Percentiles rank a stretch among this genome's conserved stretches.
Conservation (phyloP, 2,329 filamentous ascomycete genomes). For the Phialemonium atrogriseum region DNA sequence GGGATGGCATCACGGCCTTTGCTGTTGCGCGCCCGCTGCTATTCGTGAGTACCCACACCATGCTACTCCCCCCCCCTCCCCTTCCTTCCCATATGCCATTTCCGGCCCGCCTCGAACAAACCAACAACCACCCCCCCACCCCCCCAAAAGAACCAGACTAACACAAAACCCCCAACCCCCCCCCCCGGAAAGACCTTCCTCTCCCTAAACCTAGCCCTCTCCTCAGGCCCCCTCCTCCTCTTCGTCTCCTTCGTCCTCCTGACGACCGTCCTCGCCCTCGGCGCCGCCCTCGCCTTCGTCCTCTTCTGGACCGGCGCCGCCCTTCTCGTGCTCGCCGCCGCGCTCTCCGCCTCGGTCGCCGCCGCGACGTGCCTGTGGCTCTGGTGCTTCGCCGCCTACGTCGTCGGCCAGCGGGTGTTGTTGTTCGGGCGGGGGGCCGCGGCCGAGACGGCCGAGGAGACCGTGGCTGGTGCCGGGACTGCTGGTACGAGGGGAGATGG, state of each 20-base stretch:
- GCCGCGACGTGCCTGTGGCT: slow-evolving; percentile 58
- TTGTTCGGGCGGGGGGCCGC: slow-evolving; percentile 9
- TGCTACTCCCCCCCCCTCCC: neutral
- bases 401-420: slow-evolving; percentile 39
- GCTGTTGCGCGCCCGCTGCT: slow-evolving; percentile 59
- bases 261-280: slow-evolving; percentile 53
- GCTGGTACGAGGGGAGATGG: neutral
- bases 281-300: slow-evolving; percentile 55
- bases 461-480: too few relatives aligned
- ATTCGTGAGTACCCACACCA: slow-evolving; percentile 42
- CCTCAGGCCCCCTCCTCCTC: slow-evolving; percentile 57
- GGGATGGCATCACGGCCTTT: slow-evolving; percentile 45
- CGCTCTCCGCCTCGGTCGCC: slow-evolving; percentile 56
- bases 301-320: slow-evolving; percentile 61
- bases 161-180: neutral
- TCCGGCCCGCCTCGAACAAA: too few relatives aligned
- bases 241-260: slow-evolving; percentile 60
- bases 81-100: neutral
- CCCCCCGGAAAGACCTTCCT: slow-evolving; percentile 41
- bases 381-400: slow-evolving; percentile 56
- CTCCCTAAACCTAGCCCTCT: slow-evolving; percentile 50
- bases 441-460: neutral
- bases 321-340: slow-evolving; percentile 58
- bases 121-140: too few relatives aligned
- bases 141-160: too few relatives aligned